Evolutionary conservation across 2,329 filamentous ascomycete species (phyloP).

Genomic region (Teratosphaeria gauchensis): DNA sequence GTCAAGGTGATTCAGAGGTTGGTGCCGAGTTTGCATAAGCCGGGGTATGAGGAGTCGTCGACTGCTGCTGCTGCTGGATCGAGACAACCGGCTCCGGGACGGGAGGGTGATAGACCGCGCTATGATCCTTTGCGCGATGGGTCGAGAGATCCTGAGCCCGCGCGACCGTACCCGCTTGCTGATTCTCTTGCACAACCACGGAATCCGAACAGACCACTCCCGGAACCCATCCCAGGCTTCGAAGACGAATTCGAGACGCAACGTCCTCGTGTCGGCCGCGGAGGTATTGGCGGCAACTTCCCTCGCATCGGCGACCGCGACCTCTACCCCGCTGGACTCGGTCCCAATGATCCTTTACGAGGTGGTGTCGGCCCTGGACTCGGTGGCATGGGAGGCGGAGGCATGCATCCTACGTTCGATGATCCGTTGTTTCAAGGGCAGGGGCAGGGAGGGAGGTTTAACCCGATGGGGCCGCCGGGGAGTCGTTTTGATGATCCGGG

Average conservation of each 20-base stretch:
- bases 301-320: conserved; percentile 72
- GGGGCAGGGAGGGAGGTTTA: conserved; percentile 41
- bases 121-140: conserved; percentile 41
- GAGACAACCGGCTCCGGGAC: conserved; percentile 12
- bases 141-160: conserved; percentile 42
- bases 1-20: conserved; percentile 75
- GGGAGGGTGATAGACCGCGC: conserved; percentile 24
- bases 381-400: conserved; percentile 50
- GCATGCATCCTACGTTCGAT: conserved; percentile 95
- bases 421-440: conserved; percentile 67
- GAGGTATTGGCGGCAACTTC: conserved; percentile 20
- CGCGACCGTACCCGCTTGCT: conserved; percentile 55
- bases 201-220: conserved; percentile 53
- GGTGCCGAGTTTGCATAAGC: conserved; percentile 64
- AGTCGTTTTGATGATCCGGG: conserved; percentile 85
- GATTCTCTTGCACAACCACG: conserved; percentile 50
- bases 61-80: background rate
- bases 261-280: conserved; percentile 48
- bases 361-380: conserved; percentile 50
- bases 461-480: conserved; percentile 72
- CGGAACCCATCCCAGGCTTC: conserved; percentile 72
- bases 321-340: conserved; percentile 75
- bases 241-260: conserved; percentile 87
- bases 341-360: conserved; percentile 72
- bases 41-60: conserved; percentile 61